Conservation (phyloP, 192 early-diverging fungal species). For the Phlyctochytrium arcticum region DNA sequence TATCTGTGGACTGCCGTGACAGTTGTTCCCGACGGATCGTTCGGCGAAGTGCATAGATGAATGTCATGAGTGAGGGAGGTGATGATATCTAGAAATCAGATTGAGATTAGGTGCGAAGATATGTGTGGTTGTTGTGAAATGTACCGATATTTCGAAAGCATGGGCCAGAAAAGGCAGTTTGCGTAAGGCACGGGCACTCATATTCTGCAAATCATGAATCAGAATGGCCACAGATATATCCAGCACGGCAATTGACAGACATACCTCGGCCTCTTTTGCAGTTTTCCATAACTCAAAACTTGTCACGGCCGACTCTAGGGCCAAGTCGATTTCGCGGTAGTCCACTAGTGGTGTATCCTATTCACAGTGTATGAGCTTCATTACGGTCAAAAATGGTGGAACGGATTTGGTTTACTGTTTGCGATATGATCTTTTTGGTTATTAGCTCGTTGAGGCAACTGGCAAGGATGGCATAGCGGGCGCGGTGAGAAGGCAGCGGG, state of each 20-base stretch:
- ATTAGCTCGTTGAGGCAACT: conserved; percentile 53
- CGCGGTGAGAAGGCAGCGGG: conserved; percentile 41
- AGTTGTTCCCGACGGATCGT: too few relatives aligned
- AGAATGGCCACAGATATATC: not conserved
- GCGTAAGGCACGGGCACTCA: conserved; percentile 49
- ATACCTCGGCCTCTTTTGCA: conserved; percentile 35
- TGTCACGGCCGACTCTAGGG: not conserved
- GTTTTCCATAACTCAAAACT: conserved; percentile 36
- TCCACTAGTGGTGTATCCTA: conserved; percentile 27
- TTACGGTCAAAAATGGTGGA: not conserved
- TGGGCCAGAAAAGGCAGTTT: conserved; percentile 57
- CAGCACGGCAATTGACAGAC: not conserved
- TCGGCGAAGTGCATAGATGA: too few relatives aligned
- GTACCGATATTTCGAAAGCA: conserved; percentile 41
- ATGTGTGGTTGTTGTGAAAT: too few relatives aligned
- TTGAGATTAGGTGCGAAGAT: too few relatives aligned
- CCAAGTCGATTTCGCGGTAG: conserved; percentile 33
- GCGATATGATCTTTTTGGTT: conserved; percentile 37
- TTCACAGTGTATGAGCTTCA: not conserved
- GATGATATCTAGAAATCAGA: too few relatives aligned
- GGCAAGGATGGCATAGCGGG: conserved; percentile 53
- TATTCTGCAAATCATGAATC: conserved; percentile 6
- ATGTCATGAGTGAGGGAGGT: too few relatives aligned
- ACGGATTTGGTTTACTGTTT: not conserved
- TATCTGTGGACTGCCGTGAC: too few relatives aligned